Percentiles rank a stretch among this genome's conserved stretches.
Evolutionary conservation across 495 filamentous ascomycete genomes (phyloP).

Genomic region (Clohesyomyces aquaticus): DNA sequence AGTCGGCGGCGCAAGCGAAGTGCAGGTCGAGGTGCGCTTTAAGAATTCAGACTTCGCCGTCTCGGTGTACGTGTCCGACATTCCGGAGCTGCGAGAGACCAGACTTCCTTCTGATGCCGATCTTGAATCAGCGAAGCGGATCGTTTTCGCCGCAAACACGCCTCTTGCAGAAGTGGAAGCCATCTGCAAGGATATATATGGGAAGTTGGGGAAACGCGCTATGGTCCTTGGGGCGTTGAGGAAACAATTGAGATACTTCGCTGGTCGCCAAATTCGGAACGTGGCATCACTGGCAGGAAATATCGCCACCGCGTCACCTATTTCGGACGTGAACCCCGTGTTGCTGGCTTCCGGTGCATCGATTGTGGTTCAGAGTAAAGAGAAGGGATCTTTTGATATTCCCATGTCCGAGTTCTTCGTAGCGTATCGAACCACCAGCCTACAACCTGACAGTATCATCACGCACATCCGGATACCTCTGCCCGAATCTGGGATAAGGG

Average conservation of each 20-base stretch:
- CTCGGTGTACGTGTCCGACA: slow-evolving; percentile 49
- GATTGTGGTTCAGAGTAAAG: slow-evolving; percentile 41
- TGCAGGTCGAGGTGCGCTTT: slow-evolving; percentile 50
- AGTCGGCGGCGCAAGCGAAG: slow-evolving; percentile 48
- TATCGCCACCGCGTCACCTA: slow-evolving; percentile 50
- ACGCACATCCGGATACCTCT: slow-evolving; percentile 35
- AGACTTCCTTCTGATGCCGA: slow-evolving; percentile 28
- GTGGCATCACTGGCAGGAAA: slow-evolving; percentile 50
- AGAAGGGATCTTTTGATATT: slow-evolving; percentile 39
- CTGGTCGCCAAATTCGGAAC: slow-evolving; percentile 51
- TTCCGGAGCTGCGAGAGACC: slow-evolving; percentile 48
- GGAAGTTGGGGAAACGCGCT: slow-evolving; percentile 45
- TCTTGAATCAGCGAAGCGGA: slow-evolving; percentile 30
- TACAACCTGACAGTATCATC: slow-evolving; percentile 48
- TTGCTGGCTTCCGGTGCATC: slow-evolving; percentile 46
- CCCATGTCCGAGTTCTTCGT: slow-evolving; percentile 47
- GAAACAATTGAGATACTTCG: slow-evolving; percentile 51
- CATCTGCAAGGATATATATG: slow-evolving; percentile 46
- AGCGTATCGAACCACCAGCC: slow-evolving; percentile 47
- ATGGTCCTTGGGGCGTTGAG: slow-evolving; percentile 47
- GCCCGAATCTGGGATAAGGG: slow-evolving; percentile 11
- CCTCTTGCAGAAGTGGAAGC: slow-evolving; percentile 47
- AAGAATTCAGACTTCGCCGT: slow-evolving; percentile 47
- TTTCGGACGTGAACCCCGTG: slow-evolving; percentile 51
- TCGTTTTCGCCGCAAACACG: slow-evolving; percentile 47